Conservation (phyloP, 768 basidiomycete species). For the Crassisporium funariophilum region DNA sequence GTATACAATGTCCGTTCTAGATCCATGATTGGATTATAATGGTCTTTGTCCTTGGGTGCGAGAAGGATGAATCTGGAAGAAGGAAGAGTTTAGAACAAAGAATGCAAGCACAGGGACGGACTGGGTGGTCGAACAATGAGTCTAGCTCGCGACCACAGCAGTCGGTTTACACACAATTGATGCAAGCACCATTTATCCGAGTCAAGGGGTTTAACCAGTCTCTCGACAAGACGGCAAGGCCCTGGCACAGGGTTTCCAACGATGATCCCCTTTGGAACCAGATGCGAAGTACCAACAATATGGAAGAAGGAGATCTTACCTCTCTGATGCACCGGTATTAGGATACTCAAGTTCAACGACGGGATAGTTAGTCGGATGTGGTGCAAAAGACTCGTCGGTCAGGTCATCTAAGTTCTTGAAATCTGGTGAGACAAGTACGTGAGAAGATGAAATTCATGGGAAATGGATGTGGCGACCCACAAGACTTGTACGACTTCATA, state of each 20-base stretch:
- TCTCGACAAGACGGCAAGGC: too few species aligned
- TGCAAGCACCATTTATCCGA: too few species aligned
- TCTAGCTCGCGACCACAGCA: slow-evolving; percentile 11
- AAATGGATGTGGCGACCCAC: slow-evolving; percentile 44
- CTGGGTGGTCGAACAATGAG: not conserved
- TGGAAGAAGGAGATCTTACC: slow-evolving; percentile 41
- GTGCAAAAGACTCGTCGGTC: slow-evolving; percentile 63
- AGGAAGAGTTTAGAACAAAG: slow-evolving; percentile 9
- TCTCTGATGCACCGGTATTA: slow-evolving; percentile 67
- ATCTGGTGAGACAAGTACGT: slow-evolving; percentile 45
- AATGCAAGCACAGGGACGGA: not conserved
- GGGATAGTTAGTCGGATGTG: slow-evolving; percentile 63
- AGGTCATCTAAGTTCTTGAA: slow-evolving; percentile 71
- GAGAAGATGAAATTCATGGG: not conserved
- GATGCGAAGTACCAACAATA: too few species aligned
- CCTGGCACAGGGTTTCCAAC: too few species aligned
- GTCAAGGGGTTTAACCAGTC: too few species aligned
- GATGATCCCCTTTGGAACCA: too few species aligned
- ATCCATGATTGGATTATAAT: slow-evolving; percentile 85
- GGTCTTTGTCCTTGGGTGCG: slow-evolving; percentile 81
- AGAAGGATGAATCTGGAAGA: slow-evolving; percentile 68
- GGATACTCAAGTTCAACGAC: slow-evolving; percentile 77
- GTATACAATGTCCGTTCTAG: slow-evolving; percentile 71
- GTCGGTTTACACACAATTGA: too few species aligned
- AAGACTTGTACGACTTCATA: slow-evolving; percentile 68